Evolutionary conservation across 345 rosid species (phyloP).

Genomic region (Populus alba): DNA sequence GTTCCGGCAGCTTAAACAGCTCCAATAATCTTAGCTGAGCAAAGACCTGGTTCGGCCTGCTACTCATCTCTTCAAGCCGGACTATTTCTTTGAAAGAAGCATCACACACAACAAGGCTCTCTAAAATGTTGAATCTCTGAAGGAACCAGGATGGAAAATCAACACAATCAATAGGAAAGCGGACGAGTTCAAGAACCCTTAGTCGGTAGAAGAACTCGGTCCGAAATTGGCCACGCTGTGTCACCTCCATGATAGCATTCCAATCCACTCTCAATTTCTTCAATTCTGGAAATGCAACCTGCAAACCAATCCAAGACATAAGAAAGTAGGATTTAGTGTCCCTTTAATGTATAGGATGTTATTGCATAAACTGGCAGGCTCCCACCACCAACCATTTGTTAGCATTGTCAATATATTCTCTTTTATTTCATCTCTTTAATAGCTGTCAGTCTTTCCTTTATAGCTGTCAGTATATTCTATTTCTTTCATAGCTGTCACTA

Average conservation of each 20-base stretch:
- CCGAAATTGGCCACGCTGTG: not conserved
- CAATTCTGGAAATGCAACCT: slow-evolving; percentile 6
- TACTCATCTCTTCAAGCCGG: not conserved
- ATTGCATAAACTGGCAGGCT: no score
- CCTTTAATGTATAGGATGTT: no score
- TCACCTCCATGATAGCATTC: not conserved
- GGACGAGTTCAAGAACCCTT: not conserved
- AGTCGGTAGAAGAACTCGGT: not conserved
- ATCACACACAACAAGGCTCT: not conserved
- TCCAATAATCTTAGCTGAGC: not conserved
- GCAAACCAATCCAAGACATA: not conserved
- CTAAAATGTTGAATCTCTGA: not conserved
- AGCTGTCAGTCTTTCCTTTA: no score
- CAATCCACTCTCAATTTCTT: slow-evolving; percentile 5
- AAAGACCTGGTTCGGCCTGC: not conserved
- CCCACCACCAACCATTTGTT: not conserved
- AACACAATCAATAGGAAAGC: not conserved
- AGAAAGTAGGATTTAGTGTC: no score
- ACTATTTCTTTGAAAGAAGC: not conserved
- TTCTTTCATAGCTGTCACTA: no score
- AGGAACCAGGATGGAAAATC: not conserved
- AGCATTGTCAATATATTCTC: no score
- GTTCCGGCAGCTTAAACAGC: not conserved
- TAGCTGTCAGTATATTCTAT: no score
- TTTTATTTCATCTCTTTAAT: no score